Evolutionary conservation across 2,329 filamentous ascomycete genomes (phyloP).

Genomic region (Penicillium corylophilum): DNA sequence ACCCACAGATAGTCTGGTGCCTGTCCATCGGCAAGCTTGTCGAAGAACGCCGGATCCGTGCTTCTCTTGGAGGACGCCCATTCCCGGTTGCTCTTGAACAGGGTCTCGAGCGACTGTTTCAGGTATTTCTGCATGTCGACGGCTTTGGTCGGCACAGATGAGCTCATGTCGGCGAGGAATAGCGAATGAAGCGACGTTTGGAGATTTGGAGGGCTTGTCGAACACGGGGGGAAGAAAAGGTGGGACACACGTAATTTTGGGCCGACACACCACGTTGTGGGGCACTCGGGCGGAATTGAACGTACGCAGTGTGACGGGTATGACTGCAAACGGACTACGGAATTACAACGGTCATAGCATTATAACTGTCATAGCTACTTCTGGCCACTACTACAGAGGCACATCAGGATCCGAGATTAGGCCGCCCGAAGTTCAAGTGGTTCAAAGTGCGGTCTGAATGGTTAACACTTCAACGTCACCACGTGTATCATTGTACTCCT

Average conservation of each 20-base stretch:
- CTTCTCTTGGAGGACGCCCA: slow-evolving; percentile 63
- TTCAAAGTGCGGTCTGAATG: too few species aligned
- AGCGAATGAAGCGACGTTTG: not conserved
- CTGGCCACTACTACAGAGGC: too few species aligned
- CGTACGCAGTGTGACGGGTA: too few species aligned
- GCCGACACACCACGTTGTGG: not conserved
- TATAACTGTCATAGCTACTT: too few species aligned
- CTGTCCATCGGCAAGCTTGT: slow-evolving; percentile 63
- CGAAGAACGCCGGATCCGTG: slow-evolving; percentile 65
- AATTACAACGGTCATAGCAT: too few species aligned
- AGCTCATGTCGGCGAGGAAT: not conserved
- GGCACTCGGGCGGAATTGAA: not conserved
- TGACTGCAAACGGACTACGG: too few species aligned
- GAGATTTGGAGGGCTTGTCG: not conserved
- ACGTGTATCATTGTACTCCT: too few species aligned
- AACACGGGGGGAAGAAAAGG: not conserved
- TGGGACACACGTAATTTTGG: not conserved
- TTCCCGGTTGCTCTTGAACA: slow-evolving; percentile 67
- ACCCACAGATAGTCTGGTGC: slow-evolving; percentile 62
- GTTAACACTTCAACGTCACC: too few species aligned
- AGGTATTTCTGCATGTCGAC: slow-evolving; percentile 5
- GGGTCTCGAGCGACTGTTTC: slow-evolving; percentile 54
- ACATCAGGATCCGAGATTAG: too few species aligned
- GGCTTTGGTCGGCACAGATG: not conserved
- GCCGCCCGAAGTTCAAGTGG: too few species aligned